Evolutionary conservation across 2,329 filamentous ascomycete genomes (phyloP), one percentile per base, ranked within the genome.

Genomic region (Xylaria sp.): DNA sequence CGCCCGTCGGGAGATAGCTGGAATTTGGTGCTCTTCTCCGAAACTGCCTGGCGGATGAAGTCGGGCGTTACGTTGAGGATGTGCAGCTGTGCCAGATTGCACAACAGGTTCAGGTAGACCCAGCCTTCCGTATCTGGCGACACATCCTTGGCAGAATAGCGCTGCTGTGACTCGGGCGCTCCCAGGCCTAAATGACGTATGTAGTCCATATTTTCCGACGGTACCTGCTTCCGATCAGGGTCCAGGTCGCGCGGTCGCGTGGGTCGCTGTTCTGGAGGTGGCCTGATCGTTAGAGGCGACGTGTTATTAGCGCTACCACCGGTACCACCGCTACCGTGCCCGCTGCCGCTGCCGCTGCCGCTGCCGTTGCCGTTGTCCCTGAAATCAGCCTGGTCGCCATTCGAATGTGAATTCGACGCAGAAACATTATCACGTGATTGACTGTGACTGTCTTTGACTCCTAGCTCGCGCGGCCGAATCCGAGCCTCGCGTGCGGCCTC

Each of bases 21-120:
- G 47, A 96, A 86, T 63, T 88, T 89, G 18, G 82, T 81, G 63
- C 90, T 93, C 60, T 86, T 82, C 45, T 89, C 84, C 0, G 78
- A 75, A 1, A 95, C 78, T 0, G 91, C 89, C 34, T 83, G 82
- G 53, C 89, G 86, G 38, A 94, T 85, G 63, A 93, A 93, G 22
- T 88, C 85, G 0, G 87, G 80, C 0, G 91, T 92, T 1, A 95
- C 90, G 54, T 91, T 92, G 62, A 94, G 80, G 0, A 92, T 93
- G 64, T 95, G 91, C 17, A 95, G 75, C 71, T 95, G 91, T 0
- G 91, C 91, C 77, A 95, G 82, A 65, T 88, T 92, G 67, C 87
- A 86, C 1, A 95, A 78, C 1, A 95, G 74, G 62, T 94, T 94
- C 6, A 94, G 74, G 63, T 92, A 93, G 0, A 93, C 85, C 90